phyloP scores from a whole-genome alignment of 805 yeast species.

The Kluyveromyces aestuarii region DNA sequence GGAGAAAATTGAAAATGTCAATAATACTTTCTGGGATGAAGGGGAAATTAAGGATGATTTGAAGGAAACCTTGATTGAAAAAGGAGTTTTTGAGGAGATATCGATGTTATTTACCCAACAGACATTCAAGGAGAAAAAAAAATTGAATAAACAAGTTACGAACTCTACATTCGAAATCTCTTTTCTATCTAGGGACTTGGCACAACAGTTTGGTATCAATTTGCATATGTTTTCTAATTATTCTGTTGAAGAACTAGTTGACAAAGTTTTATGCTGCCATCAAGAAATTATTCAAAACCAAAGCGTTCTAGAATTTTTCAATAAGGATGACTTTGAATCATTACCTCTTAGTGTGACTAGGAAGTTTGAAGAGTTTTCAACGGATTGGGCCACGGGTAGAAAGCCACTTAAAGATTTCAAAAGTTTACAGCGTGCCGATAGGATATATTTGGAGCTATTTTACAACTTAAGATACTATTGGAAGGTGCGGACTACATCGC shows the following conservation, averaged over 20 bases:
- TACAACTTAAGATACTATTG: slow-evolving; percentile 63
- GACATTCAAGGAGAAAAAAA: slow-evolving; percentile 27
- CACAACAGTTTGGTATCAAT: slow-evolving; percentile 76
- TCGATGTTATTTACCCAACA: slow-evolving; percentile 47
- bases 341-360: slow-evolving; percentile 47
- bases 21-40: slow-evolving; percentile 56
- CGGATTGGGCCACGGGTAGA: slow-evolving; percentile 33
- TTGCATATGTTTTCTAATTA: slow-evolving; percentile 51
- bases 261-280: slow-evolving; percentile 53
- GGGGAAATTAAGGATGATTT: slow-evolving; percentile 32
- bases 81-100: slow-evolving; percentile 59
- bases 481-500: slow-evolving; percentile 60
- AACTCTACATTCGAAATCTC: slow-evolving; percentile 35
- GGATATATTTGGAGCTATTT: slow-evolving; percentile 58
- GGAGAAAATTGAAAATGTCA: slow-evolving; percentile 59
- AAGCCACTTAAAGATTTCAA: slow-evolving; percentile 38
- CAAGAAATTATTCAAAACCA: slow-evolving; percentile 40
- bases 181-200: slow-evolving; percentile 58
- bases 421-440: slow-evolving; percentile 59
- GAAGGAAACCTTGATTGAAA: slow-evolving; percentile 41
- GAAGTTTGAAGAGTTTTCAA: slow-evolving; percentile 55
- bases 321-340: slow-evolving; percentile 54
- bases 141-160: slow-evolving; percentile 26
- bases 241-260: slow-evolving; percentile 45
- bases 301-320: slow-evolving; percentile 61